phyloP scores from a whole-genome alignment of 805 yeast species.

The Yarrowia yakushimensis region DNA sequence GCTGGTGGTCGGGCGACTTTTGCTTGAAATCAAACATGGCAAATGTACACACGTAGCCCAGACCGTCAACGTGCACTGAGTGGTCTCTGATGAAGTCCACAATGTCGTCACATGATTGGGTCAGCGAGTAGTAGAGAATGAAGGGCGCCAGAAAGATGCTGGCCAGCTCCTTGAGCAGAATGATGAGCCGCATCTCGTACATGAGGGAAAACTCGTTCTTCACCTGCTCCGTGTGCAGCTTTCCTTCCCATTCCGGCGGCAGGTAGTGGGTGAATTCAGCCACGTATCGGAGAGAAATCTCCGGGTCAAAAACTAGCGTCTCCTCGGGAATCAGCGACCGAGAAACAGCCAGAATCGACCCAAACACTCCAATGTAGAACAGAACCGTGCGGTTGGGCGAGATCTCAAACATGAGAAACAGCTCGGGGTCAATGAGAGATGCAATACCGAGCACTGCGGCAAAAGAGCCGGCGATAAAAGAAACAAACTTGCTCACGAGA shows the following conservation, averaged over 20 bases:
- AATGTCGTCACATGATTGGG: conserved; percentile 67
- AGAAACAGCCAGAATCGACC: conserved; percentile 82
- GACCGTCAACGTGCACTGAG: conserved; percentile 86
- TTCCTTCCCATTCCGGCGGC: conserved; percentile 83
- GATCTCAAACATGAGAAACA: conserved; percentile 83
- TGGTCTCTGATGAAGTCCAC: conserved; percentile 89
- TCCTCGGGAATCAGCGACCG: conserved; percentile 65
- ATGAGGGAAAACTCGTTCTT: conserved; percentile 76
- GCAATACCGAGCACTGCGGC: conserved; percentile 80
- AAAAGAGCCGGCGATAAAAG: conserved; percentile 82
- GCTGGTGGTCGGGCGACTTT: conserved; percentile 26
- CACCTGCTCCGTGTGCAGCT: conserved; percentile 78
- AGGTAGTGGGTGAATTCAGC: conserved; percentile 86
- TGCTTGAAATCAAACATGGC: conserved; percentile 82
- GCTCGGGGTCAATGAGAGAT: conserved; percentile 81
- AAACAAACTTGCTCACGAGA: conserved; percentile 53
- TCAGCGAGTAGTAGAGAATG: conserved; percentile 79
- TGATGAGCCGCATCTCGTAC: conserved; percentile 67
- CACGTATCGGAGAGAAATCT: conserved; percentile 72
- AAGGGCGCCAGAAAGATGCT: conserved; percentile 85
- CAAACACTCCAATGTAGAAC: conserved; percentile 84
- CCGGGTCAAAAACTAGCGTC: conserved; percentile 84
- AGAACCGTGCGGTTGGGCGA: conserved; percentile 75
- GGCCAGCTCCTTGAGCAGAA: conserved; percentile 72
- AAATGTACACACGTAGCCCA: conserved; percentile 90